These are phyloP conservation scores for Cyberlindnera mississippiensis DNA, from an alignment of 805 yeast species.

Conservation along the genomic window DNA sequence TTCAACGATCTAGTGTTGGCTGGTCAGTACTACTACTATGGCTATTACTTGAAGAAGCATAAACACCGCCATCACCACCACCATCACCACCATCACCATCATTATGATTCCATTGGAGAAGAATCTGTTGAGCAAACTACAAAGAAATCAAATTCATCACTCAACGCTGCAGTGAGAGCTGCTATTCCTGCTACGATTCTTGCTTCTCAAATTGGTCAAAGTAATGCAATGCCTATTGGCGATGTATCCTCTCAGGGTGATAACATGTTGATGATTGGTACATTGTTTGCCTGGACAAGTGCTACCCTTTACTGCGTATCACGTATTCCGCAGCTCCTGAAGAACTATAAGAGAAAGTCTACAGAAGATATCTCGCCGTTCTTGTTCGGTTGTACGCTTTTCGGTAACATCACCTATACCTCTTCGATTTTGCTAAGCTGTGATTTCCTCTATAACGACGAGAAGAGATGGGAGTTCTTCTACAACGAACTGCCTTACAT, in stretches of 20 bases:
- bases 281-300: slow-evolving; percentile 70
- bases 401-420: slow-evolving; percentile 76
- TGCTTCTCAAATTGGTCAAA: slow-evolving; percentile 26
- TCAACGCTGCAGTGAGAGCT: slow-evolving; percentile 15
- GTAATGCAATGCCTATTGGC: slow-evolving; percentile 18
- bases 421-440: slow-evolving; percentile 68
- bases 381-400: slow-evolving; percentile 71
- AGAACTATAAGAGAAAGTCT: slow-evolving; percentile 73
- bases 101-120: slow-evolving; percentile 2
- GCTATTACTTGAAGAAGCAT: slow-evolving; percentile 31
- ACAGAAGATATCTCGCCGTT: slow-evolving; percentile 84
- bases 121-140: slow-evolving; percentile 1
- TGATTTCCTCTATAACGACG: slow-evolving; percentile 39
- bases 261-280: slow-evolving; percentile 34
- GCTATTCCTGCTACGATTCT: slow-evolving; percentile 24
- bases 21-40: slow-evolving; percentile 70
- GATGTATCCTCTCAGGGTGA: slow-evolving; percentile 5
- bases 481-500: slow-evolving; percentile 75
- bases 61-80: slow-evolving; percentile 33
- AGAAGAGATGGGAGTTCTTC: slow-evolving; percentile 45
- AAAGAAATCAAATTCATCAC: slow-evolving; percentile 1
- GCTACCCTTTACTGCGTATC: slow-evolving; percentile 72
- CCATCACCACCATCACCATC: slow-evolving; percentile 20
- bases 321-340: slow-evolving; percentile 78
- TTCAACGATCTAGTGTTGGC: slow-evolving; percentile 64